Percentiles rank a stretch among this genome's conserved stretches.
phyloP scores from a whole-genome alignment of 768 basidiomycete genomes.

The Sporobolomyces roseus region DNA sequence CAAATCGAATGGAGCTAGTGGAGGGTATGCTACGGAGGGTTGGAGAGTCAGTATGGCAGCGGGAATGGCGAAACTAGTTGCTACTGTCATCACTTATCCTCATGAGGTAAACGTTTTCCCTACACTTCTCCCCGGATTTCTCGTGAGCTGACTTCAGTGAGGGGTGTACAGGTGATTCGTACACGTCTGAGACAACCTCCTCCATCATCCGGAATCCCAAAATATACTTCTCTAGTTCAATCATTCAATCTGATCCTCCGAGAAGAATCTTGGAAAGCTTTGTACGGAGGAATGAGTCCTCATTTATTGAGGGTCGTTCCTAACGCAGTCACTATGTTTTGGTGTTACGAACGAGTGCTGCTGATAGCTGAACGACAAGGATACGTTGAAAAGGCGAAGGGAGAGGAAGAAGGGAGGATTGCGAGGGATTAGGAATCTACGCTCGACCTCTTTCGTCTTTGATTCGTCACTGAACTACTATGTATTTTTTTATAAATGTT shows the following conservation, averaged over 20 bases:
- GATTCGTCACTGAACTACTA: too few species aligned
- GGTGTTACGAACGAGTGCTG: conserved; percentile 81
- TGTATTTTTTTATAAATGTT: too few species aligned
- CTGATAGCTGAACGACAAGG: neutral
- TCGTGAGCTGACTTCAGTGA: neutral
- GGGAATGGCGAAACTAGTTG: conserved; percentile 87
- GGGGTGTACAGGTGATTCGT: conserved; percentile 65
- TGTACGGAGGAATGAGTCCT: conserved; percentile 89
- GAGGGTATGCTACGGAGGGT: conserved; percentile 57
- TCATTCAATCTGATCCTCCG: conserved; percentile 77
- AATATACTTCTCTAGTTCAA: conserved; percentile 81
- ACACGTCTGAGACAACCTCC: conserved; percentile 87
- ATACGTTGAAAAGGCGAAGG: neutral
- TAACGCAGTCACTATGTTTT: conserved; percentile 95
- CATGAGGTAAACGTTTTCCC: conserved; percentile 67
- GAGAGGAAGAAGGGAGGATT: neutral
- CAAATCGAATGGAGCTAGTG: neutral
- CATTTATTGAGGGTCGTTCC: conserved; percentile 96
- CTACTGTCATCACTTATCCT: conserved; percentile 92
- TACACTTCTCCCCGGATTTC: neutral
- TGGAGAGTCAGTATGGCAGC: conserved; percentile 79
- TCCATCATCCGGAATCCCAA: conserved; percentile 61
- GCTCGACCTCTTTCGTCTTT: too few species aligned
- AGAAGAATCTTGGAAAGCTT: conserved; percentile 79
- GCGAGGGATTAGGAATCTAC: conserved; percentile 1